A percentile compares a stretch with the other conserved stretches of the same genome.
Conservation (phyloP, 1,139 yeast species). For the Petasospora rhodanensis region DNA sequence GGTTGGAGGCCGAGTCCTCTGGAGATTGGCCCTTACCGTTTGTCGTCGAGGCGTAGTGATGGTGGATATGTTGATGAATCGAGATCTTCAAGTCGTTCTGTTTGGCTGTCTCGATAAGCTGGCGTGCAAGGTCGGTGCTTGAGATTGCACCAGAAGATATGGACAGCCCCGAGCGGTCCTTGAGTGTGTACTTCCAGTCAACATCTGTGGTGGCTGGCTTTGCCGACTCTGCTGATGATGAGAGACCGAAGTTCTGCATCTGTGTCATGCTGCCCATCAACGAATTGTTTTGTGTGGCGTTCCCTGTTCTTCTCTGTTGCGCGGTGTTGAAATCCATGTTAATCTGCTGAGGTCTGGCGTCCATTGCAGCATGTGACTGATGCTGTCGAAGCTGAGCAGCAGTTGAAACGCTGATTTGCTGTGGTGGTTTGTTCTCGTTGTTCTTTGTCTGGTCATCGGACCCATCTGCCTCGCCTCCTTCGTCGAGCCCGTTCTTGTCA, state of each 20-base stretch:
- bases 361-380: too few relatives aligned
- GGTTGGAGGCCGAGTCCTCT: slow-evolving; percentile 21
- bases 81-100: slow-evolving; percentile 56
- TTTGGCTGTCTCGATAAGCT: slow-evolving; percentile 59
- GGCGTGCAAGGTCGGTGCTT: slow-evolving; percentile 49
- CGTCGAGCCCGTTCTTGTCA: neutral
- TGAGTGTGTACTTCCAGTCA: slow-evolving; percentile 38
- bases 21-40: slow-evolving; percentile 18
- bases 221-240: slow-evolving; percentile 6
- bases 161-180: slow-evolving; percentile 32
- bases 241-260: too few relatives aligned
- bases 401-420: too few relatives aligned
- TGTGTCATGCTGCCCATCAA: too few relatives aligned
- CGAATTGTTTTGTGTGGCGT: too few relatives aligned
- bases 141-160: slow-evolving; percentile 45
- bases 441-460: too few relatives aligned
- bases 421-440: too few relatives aligned
- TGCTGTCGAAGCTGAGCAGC: too few relatives aligned
- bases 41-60: slow-evolving; percentile 36
- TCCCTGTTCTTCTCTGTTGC: too few relatives aligned
- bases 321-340: too few relatives aligned
- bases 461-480: neutral
- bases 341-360: too few relatives aligned
- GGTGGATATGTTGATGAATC: slow-evolving; percentile 71
- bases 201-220: slow-evolving; percentile 28